A percentile compares a stretch with the other conserved stretches of the same genome.
Evolutionary conservation across 805 yeast species (phyloP).

Genomic region (Lipomyces sp.): DNA sequence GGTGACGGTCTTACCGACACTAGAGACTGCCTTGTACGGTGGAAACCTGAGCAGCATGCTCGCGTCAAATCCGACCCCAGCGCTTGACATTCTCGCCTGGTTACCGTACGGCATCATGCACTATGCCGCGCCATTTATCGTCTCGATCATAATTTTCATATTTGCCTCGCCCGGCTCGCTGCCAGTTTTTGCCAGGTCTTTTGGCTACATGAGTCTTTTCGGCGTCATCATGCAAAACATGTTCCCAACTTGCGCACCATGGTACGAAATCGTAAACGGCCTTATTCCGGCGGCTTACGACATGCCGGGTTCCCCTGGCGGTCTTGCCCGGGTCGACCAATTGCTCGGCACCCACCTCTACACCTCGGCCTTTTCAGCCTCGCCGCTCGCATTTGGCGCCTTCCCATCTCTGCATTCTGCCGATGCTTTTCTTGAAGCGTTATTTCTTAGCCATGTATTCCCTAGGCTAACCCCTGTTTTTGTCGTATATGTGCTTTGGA

Average conservation of each 20-base stretch:
- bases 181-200: conserved; percentile 85
- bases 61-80: conserved; percentile 68
- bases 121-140: conserved; percentile 87
- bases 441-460: conserved; percentile 81
- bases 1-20: conserved; percentile 85
- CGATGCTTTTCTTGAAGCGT: conserved; percentile 89
- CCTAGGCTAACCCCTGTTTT: conserved; percentile 64
- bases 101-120: conserved; percentile 91
- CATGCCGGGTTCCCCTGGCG: conserved; percentile 96
- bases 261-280: conserved; percentile 83
- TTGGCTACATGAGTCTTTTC: conserved; percentile 88
- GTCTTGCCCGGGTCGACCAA: conserved; percentile 82
- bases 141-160: conserved; percentile 74
- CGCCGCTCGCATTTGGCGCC: conserved; percentile 95
- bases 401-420: conserved; percentile 86
- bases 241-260: conserved; percentile 96
- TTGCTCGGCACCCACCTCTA: conserved; percentile 81
- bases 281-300: conserved; percentile 86
- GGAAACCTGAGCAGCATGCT: conserved; percentile 81
- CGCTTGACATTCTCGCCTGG: conserved; percentile 89
- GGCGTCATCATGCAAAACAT: conserved; percentile 83
- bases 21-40: conserved; percentile 91
- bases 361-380: conserved; percentile 76
- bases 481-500: conserved; percentile 86
- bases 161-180: conserved; percentile 91